These are phyloP conservation scores for Kandelia obovata DNA, from an alignment of 345 rosid species.

Conservation along the genomic window DNA sequence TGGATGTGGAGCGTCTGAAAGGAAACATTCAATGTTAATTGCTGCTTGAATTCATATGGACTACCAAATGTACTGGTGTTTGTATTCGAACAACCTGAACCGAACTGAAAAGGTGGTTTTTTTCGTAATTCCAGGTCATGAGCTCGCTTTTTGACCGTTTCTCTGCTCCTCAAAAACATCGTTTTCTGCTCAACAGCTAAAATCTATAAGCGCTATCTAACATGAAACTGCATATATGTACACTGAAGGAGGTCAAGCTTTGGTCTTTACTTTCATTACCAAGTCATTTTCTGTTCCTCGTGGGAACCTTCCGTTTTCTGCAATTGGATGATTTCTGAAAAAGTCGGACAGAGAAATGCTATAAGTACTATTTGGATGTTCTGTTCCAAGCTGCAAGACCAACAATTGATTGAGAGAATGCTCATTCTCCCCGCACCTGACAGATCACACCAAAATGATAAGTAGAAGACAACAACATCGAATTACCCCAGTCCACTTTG, in stretches of 20 bases:
- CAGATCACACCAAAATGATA: neutral
- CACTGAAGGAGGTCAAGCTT: neutral
- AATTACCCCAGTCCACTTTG: neutral
- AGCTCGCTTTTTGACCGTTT: conserved; percentile 16
- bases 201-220: neutral
- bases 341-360: conserved; percentile 38
- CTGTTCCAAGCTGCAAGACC: conserved; percentile 49
- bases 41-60: too few species aligned
- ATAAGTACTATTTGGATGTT: conserved; percentile 33
- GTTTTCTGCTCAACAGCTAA: conserved; percentile 27
- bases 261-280: conserved; percentile 20
- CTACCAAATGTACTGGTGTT: neutral
- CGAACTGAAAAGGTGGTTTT: conserved; percentile 25
- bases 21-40: conserved; percentile 1
- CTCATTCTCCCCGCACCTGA: conserved; percentile 69
- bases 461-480: neutral
- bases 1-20: conserved; percentile 36
- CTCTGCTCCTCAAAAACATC: conserved; percentile 6
- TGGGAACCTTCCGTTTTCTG: conserved; percentile 31
- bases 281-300: conserved; percentile 24
- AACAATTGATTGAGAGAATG: conserved; percentile 61
- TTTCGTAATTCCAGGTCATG: conserved; percentile 30
- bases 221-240: neutral
- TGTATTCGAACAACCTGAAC: conserved; percentile 35
- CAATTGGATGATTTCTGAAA: conserved; percentile 46